These are phyloP conservation scores for Tilletia indica DNA, from an alignment of 1,284 basidiomycete genomes.

Conservation along the genomic window DNA sequence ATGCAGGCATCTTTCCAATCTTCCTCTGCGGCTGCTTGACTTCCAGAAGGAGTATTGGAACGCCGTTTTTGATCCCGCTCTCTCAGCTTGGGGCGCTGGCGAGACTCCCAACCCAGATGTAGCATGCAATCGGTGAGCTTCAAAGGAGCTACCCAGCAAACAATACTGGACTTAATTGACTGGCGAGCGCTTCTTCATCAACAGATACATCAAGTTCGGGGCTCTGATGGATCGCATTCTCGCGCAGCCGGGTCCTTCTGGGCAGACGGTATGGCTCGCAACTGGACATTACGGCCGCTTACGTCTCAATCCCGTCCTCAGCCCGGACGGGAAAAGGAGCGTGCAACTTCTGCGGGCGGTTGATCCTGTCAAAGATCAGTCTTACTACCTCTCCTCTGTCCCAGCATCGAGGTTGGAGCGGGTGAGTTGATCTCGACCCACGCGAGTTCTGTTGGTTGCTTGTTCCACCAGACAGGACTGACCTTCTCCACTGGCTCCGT, in stretches of 20 bases:
- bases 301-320: slow-evolving; percentile 43
- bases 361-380: slow-evolving; percentile 74
- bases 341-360: slow-evolving; percentile 34
- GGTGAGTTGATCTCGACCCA: background rate
- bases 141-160: too few species aligned
- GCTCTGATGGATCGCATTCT: background rate
- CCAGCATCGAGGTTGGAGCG: slow-evolving; percentile 25
- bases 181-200: background rate
- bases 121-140: slow-evolving; percentile 82
- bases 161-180: background rate
- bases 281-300: slow-evolving; percentile 91
- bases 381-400: slow-evolving; percentile 76
- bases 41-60: slow-evolving; percentile 15
- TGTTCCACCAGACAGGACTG: too few species aligned
- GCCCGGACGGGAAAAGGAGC: background rate
- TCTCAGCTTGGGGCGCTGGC: slow-evolving; percentile 44
- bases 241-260: background rate
- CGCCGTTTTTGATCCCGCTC: slow-evolving; percentile 36
- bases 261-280: slow-evolving; percentile 64
- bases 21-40: background rate
- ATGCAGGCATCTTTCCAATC: slow-evolving; percentile 7
- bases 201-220: slow-evolving; percentile 8
- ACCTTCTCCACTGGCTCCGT: background rate
- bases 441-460: background rate
- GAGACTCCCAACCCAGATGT: slow-evolving; percentile 86